These are phyloP conservation scores for Ganoderma multipileum DNA, from an alignment of 1,284 basidiomycete genomes.

Conservation along the genomic window DNA sequence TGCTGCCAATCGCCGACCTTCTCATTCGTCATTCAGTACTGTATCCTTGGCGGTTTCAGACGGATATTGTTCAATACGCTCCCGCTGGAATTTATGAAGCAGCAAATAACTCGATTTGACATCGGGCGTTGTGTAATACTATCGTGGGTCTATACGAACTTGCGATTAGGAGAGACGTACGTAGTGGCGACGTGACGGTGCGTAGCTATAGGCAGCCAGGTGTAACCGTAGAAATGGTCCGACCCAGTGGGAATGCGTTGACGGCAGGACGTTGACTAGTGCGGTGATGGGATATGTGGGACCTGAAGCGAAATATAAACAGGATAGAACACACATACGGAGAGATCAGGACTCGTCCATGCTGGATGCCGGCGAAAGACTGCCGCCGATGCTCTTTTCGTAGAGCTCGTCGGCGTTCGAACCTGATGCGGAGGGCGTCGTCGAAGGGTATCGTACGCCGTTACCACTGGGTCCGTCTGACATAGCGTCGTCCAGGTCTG, in stretches of 20 bases:
- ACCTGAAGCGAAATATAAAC: conserved; percentile 16
- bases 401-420: conserved; percentile 34
- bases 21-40: neutral
- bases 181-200: conserved; percentile 14
- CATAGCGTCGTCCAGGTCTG: conserved; percentile 15
- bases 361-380: conserved; percentile 40
- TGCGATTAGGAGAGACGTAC: conserved; percentile 25
- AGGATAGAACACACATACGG: conserved; percentile 21
- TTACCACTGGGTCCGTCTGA: conserved; percentile 23
- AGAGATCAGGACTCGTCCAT: conserved; percentile 42
- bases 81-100: neutral
- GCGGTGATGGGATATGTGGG: conserved; percentile 15
- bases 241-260: conserved; percentile 19
- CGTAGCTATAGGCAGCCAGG: conserved; percentile 13
- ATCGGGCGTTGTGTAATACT: conserved; percentile 12
- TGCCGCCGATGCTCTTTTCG: conserved; percentile 39
- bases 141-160: conserved; percentile 21
- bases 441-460: conserved; percentile 26
- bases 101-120: conserved; percentile 15
- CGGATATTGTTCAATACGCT: neutral
- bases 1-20: neutral
- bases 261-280: conserved; percentile 12
- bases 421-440: conserved; percentile 25
- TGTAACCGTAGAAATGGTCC: conserved; percentile 16
- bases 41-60: conserved; percentile 8